Evolutionary conservation across 1,139 yeast genomes (phyloP).

Genomic region (Candida sojae): DNA sequence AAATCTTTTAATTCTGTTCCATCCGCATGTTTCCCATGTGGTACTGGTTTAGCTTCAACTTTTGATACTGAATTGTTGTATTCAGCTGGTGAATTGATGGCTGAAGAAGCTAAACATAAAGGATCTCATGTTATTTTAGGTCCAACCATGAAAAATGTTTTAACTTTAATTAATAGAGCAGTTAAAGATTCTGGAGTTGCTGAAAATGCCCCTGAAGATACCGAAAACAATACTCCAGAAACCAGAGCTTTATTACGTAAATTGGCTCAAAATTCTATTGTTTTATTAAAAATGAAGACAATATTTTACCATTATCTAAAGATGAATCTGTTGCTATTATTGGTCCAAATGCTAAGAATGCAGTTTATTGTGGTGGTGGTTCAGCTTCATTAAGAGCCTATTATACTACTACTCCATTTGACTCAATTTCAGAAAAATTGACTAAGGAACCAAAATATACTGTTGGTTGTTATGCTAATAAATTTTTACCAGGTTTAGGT

Average conservation of each 20-base stretch:
- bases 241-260: constrained; percentile 45
- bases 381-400: constrained; percentile 34
- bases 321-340: constrained; percentile 27
- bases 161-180: constrained; percentile 46
- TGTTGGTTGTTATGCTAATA: constrained; percentile 24
- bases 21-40: constrained; percentile 39
- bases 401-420: constrained; percentile 32
- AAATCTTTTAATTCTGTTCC: constrained; percentile 31
- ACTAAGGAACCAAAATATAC: constrained; percentile 18
- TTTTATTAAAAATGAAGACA: constrained; percentile 53
- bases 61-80: constrained; percentile 27
- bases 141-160: constrained; percentile 42
- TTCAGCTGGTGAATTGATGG: constrained; percentile 35
- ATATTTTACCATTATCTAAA: constrained; percentile 39
- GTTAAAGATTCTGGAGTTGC: constrained; percentile 33
- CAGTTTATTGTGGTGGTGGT: constrained; percentile 36
- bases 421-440: constrained; percentile 25
- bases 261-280: constrained; percentile 52
- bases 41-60: constrained; percentile 48
- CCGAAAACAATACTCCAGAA: constrained; percentile 39
- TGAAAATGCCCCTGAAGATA: constrained; percentile 31
- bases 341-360: constrained; percentile 36
- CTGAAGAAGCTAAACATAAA: constrained; percentile 31
- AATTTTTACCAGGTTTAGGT: constrained; percentile 31
- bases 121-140: constrained; percentile 36